phyloP scores from a whole-genome alignment of 2,329 filamentous ascomycete species.

The Sporothrix brunneoviolacea region DNA sequence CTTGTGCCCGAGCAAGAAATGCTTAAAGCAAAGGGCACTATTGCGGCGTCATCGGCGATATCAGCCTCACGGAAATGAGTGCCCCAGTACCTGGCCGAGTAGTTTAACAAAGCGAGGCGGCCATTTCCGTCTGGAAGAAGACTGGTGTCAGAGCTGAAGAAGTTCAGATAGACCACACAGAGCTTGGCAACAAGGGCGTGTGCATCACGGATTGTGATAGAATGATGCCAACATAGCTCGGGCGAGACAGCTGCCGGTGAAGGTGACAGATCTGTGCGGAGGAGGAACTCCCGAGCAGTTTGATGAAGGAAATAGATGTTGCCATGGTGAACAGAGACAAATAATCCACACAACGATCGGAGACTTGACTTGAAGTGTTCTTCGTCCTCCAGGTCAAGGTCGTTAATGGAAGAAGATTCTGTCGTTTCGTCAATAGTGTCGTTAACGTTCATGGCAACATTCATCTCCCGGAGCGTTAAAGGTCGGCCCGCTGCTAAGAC shows the following conservation, averaged over 20 bases:
- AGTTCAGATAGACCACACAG: conserved; percentile 20
- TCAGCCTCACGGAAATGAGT: conserved; percentile 19
- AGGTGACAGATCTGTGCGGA: conserved; percentile 9
- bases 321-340: conserved; percentile 24
- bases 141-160: conserved; percentile 7
- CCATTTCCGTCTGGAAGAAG: background rate
- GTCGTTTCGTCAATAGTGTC: background rate
- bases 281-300: conserved; percentile 28
- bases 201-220: conserved; percentile 19
- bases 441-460: conserved; percentile 20
- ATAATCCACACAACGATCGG: conserved; percentile 24
- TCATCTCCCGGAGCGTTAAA: conserved; percentile 25
- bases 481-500: conserved; percentile 24
- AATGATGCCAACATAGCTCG: conserved; percentile 17
- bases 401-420: background rate
- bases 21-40: conserved; percentile 9
- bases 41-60: conserved; percentile 8
- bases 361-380: conserved; percentile 19
- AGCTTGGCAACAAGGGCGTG: conserved; percentile 20
- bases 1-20: conserved; percentile 16
- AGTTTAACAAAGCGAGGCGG: conserved; percentile 18
- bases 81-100: conserved; percentile 20
- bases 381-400: conserved; percentile 21
- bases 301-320: conserved; percentile 28
- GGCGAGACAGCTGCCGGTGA: conserved; percentile 1